Conservation (phyloP, 2,329 filamentous ascomycete species). For the Fusarium pseudocircinatum region DNA sequence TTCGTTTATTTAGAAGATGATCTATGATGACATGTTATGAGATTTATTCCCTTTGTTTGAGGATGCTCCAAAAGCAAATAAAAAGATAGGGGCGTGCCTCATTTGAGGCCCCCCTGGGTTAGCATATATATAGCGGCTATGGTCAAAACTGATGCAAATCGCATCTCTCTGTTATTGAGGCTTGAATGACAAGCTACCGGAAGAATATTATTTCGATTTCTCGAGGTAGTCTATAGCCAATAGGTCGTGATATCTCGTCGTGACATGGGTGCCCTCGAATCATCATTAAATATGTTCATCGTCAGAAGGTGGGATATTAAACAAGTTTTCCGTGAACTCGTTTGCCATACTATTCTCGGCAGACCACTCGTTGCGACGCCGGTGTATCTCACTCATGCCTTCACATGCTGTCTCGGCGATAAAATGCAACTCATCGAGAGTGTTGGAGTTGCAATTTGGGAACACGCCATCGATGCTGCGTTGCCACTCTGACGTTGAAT, state of each 20-base stretch:
- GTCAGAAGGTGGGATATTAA: slow-evolving; percentile 26
- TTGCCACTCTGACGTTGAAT: slow-evolving; percentile 55
- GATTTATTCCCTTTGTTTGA: slow-evolving; percentile 22
- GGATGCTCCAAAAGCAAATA: slow-evolving; percentile 18
- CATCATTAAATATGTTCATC: slow-evolving; percentile 21
- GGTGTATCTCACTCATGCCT: slow-evolving; percentile 56
- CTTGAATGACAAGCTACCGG: slow-evolving; percentile 36
- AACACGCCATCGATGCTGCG: slow-evolving; percentile 57
- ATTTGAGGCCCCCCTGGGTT: slow-evolving; percentile 7
- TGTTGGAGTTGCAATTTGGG: slow-evolving; percentile 55
- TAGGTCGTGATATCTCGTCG: slow-evolving; percentile 4
- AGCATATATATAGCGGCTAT: slow-evolving; percentile 35
- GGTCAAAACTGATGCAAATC: slow-evolving; percentile 21
- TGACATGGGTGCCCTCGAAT: neutral
- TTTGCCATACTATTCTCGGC: slow-evolving; percentile 44
- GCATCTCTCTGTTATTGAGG: slow-evolving; percentile 32
- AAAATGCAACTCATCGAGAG: slow-evolving; percentile 55
- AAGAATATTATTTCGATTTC: slow-evolving; percentile 24
- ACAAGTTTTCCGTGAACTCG: slow-evolving; percentile 46
- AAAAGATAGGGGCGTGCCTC: slow-evolving; percentile 19
- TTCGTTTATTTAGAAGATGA: slow-evolving; percentile 22
- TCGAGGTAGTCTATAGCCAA: slow-evolving; percentile 1
- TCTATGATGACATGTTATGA: slow-evolving; percentile 34
- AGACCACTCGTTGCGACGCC: slow-evolving; percentile 45
- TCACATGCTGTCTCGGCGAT: slow-evolving; percentile 56